A percentile compares a stretch with the other conserved stretches of the same genome.
These are phyloP conservation scores for Rosa persica DNA, from an alignment of 306 rosid species.

Conservation along the genomic window DNA sequence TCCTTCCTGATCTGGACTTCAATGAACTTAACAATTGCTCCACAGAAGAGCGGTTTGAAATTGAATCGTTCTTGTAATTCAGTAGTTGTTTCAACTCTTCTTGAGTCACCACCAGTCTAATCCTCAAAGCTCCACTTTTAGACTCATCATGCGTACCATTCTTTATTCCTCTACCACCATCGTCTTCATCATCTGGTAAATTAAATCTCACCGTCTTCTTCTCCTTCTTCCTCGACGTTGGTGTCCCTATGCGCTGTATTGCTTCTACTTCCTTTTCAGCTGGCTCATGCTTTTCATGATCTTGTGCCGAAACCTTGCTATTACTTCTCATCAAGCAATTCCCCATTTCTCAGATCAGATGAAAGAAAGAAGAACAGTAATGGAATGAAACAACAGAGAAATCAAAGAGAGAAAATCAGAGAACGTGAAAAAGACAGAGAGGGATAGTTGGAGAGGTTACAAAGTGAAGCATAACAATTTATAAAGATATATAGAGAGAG, in stretches of 20 bases:
- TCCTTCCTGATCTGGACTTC: slow-evolving; percentile 54
- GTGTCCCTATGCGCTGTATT: background rate
- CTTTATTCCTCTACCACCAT: slow-evolving; percentile 3
- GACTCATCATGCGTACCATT: slow-evolving; percentile 1
- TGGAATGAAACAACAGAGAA: background rate
- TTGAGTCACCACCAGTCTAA: slow-evolving; percentile 69
- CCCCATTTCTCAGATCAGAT: slow-evolving; percentile 50
- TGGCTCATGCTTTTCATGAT: slow-evolving; percentile 27
- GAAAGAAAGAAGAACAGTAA: background rate
- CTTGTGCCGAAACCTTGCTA: slow-evolving; percentile 41
- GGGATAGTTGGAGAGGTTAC: background rate
- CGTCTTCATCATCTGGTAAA: slow-evolving; percentile 25
- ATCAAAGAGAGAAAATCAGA: background rate
- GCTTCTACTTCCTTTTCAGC: slow-evolving; percentile 8
- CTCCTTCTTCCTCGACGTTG: background rate
- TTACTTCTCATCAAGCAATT: slow-evolving; percentile 54
- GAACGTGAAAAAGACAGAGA: slow-evolving; percentile 16
- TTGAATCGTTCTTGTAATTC: slow-evolving; percentile 27
- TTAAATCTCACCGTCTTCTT: slow-evolving; percentile 31
- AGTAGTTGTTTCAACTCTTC: slow-evolving; percentile 65
- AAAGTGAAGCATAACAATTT: background rate
- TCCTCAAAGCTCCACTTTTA: slow-evolving; percentile 61
- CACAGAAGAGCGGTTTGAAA: slow-evolving; percentile 28
- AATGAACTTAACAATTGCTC: slow-evolving; percentile 58
- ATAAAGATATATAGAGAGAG: background rate